phyloP scores from a whole-genome alignment of 371 early-diverging fungal genomes.

The Rhizopus arrhizus region DNA sequence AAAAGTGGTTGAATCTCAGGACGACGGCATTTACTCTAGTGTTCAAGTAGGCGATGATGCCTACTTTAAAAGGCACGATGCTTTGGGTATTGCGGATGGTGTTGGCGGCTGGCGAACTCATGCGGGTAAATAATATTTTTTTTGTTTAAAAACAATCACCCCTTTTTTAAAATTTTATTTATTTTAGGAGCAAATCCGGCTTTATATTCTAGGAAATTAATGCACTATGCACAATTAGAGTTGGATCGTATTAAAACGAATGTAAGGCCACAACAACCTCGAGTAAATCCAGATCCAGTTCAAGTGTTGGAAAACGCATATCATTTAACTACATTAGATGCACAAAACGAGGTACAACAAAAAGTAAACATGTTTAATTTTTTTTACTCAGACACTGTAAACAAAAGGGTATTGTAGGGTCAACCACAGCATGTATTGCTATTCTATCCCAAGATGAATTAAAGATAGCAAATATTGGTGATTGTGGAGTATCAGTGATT shows the following conservation, averaged over 20 bases:
- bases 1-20: conserved; percentile 44
- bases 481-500: conserved; percentile 85
- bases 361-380: no score
- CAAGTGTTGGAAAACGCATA: conserved; percentile 75
- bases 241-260: conserved; percentile 58
- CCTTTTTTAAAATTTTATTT: no score
- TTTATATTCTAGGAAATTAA: conserved; percentile 83
- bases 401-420: conserved; percentile 72
- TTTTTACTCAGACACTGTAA: background rate
- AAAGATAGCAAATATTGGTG: conserved; percentile 89
- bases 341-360: conserved; percentile 62
- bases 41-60: conserved; percentile 84
- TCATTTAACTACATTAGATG: conserved; percentile 65
- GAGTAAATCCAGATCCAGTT: conserved; percentile 51
- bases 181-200: conserved; percentile 79
- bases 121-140: conserved; percentile 27
- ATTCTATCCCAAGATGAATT: conserved; percentile 86
- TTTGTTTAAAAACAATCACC: conserved; percentile 1
- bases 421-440: conserved; percentile 88
- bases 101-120: conserved; percentile 81
- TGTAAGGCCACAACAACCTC: conserved; percentile 33
- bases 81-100: conserved; percentile 84
- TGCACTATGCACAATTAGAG: conserved; percentile 85
- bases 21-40: conserved; percentile 78
- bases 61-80: conserved; percentile 75